A percentile compares a stretch with the other conserved stretches of the same genome.
These are phyloP conservation scores for Daldinia eschscholtzii DNA, from an alignment of 2,329 filamentous ascomycete species.

Conservation along the genomic window DNA sequence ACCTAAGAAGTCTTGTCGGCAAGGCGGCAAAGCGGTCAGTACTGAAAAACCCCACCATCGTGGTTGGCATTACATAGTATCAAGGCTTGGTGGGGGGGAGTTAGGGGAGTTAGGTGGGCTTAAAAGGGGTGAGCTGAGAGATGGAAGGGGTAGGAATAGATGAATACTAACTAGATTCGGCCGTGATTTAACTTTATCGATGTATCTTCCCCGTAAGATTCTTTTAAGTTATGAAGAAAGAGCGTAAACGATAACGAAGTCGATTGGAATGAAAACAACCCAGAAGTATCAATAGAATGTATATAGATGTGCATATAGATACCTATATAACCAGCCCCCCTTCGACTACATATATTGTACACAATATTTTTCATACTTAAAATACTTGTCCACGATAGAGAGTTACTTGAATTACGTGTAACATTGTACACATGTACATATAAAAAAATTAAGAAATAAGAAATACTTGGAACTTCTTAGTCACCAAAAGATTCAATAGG, in stretches of 20 bases:
- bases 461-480: background rate
- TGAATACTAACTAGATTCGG: constrained; percentile 14
- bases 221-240: background rate
- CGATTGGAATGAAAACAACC: background rate
- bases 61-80: constrained; percentile 32
- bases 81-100: constrained; percentile 29
- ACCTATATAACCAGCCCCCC: background rate
- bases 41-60: constrained; percentile 34
- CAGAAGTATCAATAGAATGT: background rate
- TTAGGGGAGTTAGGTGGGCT: constrained; percentile 16
- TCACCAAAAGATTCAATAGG: background rate
- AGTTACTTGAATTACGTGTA: too few relatives aligned
- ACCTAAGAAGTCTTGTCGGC: constrained; percentile 22
- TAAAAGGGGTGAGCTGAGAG: constrained; percentile 12
- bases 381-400: too few relatives aligned
- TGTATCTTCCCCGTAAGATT: background rate
- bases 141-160: constrained; percentile 20
- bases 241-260: background rate
- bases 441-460: background rate
- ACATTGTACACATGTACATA: too few relatives aligned
- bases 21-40: constrained; percentile 34
- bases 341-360: too few relatives aligned
- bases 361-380: too few relatives aligned
- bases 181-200: background rate
- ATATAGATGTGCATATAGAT: background rate